Evolutionary conservation across 129 eudicot species (phyloP), one percentile per base, ranked within the genome.

Genomic region (Apium graveolens): DNA sequence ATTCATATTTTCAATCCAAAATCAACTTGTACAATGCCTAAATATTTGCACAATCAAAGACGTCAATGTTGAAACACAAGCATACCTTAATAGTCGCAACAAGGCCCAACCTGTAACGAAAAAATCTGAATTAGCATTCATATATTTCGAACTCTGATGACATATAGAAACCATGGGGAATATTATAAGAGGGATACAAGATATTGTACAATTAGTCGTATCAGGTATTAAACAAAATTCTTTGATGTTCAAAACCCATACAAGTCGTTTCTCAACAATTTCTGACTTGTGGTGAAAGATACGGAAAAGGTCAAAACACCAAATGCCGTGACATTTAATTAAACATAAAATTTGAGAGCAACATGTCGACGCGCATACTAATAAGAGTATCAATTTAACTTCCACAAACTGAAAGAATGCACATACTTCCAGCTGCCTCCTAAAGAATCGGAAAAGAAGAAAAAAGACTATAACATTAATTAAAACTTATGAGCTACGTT

Each of bases 81-180:
- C 82, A 66, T 88, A 92, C 97, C 97, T 92, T 92, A 39, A 92
- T 92, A 53, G 93, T 92, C 66, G 93, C 88, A 66, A 92, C 98
- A 85, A 92, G 98, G 48, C 93, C 90, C 85, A 92, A 87, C 96
- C 96, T 92, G 90, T 51, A 83, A 76, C 44, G 76, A 9, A 80
- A 31, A 81, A 10, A 66, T 46, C 62, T 44, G 72, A 73, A 84
- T 82, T 69, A 87, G 83, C 73, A 73, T 76, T 31, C 35, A 27
- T 2, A 60, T n/a, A 60, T 10, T 24, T 60, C 1, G n/a, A 20
- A 53, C 62, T 53, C 26, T 53, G 0, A 53, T 21, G 34, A 26
- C 31, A 60, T 60, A 26, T 3, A 10, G 32, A 13, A 60, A 60
- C 32, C 32, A 9, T 1, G 0, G 34, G 10, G 27, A 11, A 60